Base-by-base conservation (phyloP, 2,329 filamentous ascomycete genomes). In the Colletotrichum brevisporum region DNA sequence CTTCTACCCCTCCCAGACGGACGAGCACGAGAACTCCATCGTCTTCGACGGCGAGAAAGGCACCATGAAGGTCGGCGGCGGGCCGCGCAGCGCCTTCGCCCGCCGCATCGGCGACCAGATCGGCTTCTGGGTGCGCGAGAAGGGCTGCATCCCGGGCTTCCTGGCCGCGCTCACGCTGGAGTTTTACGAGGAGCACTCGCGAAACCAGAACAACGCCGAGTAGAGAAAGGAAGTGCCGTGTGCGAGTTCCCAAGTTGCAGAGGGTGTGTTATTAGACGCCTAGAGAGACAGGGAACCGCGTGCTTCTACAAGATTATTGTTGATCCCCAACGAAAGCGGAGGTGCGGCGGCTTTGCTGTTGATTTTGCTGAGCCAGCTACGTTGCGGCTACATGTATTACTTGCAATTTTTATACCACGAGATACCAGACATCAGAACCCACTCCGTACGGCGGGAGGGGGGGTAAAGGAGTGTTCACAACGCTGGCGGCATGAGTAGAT, bases 31-130 rank as follows among this genome's bases (percentile, higher is more conserved):
- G 78, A 91, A 91, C 73, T 90, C 87, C 66, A 91, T 92, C 69
- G 90, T 97, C 0, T 98, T 98, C 78, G 94, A 97, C 80, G 94
- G 94, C 59, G 94, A 98, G 82, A 91, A 92, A 67, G 96, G 95
- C 8, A 98, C 95, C 1, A 99, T 99, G 96, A 99, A 99, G 86
- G 93, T 99, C 66, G 93, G 92, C 41, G 96, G 96, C 1, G 96
- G 96, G 0, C 93, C 94, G 1, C 89, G 93, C 76, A 97, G 94
- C 77, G 86, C 90, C 13, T 99, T 99, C 80, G 96, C 95, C 1
- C 83, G 89, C 63, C 91, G 94, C 80, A 97, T 99, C 71, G 88
- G 88, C 72, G 92, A 94, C 76, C 89, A 95, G 78, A 95, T 98
- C 76, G 92, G 94, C 72, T 98, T 97, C 80, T 99, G 96, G 95